These are phyloP conservation scores for Rhizopus microsporus DNA, from an alignment of 371 early-diverging fungal species.

Conservation along the genomic window DNA sequence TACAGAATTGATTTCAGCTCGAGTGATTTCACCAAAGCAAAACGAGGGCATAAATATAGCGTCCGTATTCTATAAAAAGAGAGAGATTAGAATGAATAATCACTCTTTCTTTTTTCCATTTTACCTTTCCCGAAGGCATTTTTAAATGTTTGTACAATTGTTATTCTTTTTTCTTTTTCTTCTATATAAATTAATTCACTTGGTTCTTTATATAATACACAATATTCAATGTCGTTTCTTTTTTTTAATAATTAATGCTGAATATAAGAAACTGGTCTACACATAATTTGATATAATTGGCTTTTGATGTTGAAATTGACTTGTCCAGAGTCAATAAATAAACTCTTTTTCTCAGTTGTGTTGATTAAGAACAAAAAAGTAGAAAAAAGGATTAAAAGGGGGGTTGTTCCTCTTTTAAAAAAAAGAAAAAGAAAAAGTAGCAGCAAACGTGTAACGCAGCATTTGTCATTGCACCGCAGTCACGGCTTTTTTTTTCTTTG, in stretches of 20 bases:
- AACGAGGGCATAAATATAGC: constrained; percentile 28
- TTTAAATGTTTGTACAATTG: constrained; percentile 5
- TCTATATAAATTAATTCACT: neutral
- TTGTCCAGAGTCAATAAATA: constrained; percentile 6
- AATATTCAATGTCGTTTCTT: neutral
- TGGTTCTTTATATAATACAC: constrained; percentile 4
- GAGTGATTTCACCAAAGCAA: constrained; percentile 60
- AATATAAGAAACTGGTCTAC: neutral
- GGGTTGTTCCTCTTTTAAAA: too few relatives aligned
- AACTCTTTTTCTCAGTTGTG: too few relatives aligned
- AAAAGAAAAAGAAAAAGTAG: too few relatives aligned
- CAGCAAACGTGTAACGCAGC: too few relatives aligned
- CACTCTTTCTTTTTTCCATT: neutral
- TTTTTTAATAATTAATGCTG: neutral
- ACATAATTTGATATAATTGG: constrained; percentile 3
- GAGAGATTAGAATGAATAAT: neutral
- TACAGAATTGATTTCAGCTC: constrained; percentile 61
- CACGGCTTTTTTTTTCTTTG: neutral
- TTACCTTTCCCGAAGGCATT: constrained; percentile 30
- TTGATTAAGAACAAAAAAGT: too few relatives aligned
- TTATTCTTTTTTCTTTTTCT: neutral
- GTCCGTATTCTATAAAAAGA: constrained; percentile 19
- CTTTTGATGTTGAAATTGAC: neutral
- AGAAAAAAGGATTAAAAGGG: too few relatives aligned
- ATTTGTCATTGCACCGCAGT: too few relatives aligned